Percentiles rank a stretch among this genome's conserved stretches.
phyloP scores from a whole-genome alignment of 2,329 filamentous ascomycete genomes.

The Alternaria ventricosa region DNA sequence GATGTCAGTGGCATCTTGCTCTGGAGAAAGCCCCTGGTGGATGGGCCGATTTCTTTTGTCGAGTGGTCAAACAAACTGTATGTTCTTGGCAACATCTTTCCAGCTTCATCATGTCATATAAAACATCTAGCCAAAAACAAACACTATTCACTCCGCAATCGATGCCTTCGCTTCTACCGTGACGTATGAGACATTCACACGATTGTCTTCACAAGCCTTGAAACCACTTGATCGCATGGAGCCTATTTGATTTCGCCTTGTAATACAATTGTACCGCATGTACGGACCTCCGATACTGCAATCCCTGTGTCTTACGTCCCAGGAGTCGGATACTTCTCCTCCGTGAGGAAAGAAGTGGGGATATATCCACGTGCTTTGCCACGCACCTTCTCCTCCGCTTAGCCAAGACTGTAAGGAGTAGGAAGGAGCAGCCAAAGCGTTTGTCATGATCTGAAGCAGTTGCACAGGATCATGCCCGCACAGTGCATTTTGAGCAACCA shows the following conservation, averaged over 20 bases:
- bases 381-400: not conserved
- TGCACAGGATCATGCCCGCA: not conserved
- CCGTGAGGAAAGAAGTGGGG: not conserved
- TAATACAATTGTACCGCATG: not conserved
- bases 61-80: not conserved
- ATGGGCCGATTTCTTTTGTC: constrained; percentile 1
- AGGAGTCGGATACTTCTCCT: not conserved
- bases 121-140: constrained; percentile 1
- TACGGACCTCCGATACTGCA: not conserved
- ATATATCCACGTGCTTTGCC: not conserved
- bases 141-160: not conserved
- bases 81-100: constrained; percentile 2
- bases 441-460: not conserved
- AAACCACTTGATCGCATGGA: not conserved
- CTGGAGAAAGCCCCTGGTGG: not conserved
- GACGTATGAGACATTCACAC: not conserved
- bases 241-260: not conserved
- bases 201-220: not conserved
- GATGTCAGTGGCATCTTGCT: not conserved
- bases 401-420: not conserved
- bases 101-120: constrained; percentile 1
- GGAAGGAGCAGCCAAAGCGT: not conserved
- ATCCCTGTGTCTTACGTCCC: not conserved
- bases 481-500: not conserved
- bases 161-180: not conserved